phyloP scores from a whole-genome alignment of 2,329 filamentous ascomycete species.

The Colletotrichum lupini region DNA sequence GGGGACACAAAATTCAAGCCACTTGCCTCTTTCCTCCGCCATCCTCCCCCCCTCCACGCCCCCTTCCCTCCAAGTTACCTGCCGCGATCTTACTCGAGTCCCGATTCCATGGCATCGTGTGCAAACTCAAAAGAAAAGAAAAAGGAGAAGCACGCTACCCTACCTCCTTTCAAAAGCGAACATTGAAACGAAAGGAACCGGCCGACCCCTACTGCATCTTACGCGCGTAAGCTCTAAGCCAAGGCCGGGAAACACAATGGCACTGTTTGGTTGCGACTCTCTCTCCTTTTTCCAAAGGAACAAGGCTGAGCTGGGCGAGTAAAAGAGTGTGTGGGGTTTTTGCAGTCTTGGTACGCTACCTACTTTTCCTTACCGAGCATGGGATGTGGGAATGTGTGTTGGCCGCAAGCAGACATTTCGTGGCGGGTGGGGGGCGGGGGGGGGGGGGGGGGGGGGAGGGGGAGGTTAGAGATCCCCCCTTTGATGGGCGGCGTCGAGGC shows the following conservation, averaged over 20 bases:
- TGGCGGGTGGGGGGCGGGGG: no score
- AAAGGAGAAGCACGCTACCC: background rate
- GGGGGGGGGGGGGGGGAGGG: no score
- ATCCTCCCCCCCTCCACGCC: background rate
- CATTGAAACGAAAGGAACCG: background rate
- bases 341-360: background rate
- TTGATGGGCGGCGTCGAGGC: conserved; percentile 20
- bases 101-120: conserved; percentile 2
- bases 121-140: conserved; percentile 3
- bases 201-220: background rate
- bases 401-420: conserved; percentile 14
- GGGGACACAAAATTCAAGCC: background rate
- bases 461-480: background rate
- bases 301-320: background rate
- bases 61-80: background rate
- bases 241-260: background rate
- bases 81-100: conserved; percentile 14
- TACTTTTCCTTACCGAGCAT: background rate
- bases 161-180: conserved; percentile 8
- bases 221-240: background rate
- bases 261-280: background rate
- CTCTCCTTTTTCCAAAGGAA: background rate
- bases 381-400: background rate
- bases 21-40: conserved; percentile 21
- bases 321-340: background rate